Base-by-base conservation (phyloP, 306 rosid species). In the Corylus avellana region DNA sequence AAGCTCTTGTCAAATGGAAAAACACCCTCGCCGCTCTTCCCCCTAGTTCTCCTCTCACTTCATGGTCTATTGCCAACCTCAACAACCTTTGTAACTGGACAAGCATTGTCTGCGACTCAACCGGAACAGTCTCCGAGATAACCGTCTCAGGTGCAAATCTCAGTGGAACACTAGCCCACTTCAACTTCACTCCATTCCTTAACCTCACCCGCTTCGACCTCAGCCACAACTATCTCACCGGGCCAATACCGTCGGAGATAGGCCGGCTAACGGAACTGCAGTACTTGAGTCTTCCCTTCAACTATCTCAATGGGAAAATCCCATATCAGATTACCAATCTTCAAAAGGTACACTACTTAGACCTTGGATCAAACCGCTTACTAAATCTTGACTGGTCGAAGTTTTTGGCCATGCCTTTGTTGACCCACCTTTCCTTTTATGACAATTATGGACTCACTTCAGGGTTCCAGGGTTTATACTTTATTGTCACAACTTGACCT, bases 381-480 rank as follows among this genome's bases (percentile, higher is more conserved):
- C 46, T 16, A 53, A 70, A 79, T 50, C 84, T 68, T 50, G 67
- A 88, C 0, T 91, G 96, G 92, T 87, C 88, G 2, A 72, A 81
- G 10, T 83, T 84, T 78, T 87, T 89, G 72, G 71, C 73, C 77
- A 82, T 88, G 89, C 78, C 84, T 62, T 78, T 78, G 20, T 81
- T 93, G 58, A 87, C 84, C 12, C 53, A 55, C 78, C 89, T 92
- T 53, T 76, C 74, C 72, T 72, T 91, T 75, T 6, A 20, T 46
- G 1, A 0, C 8, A 92, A 88, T 83, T 22, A 22, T 22, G 0
- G 0, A 0, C 17, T 92, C 1, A 70, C 62, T 17, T 82, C 78
- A 29, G 79, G 78, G 73, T 77, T 93, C 72, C 96, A 16, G 82
- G 82, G 17, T 91, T 91, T 77, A 79, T 93, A 78, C 2, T 78